phyloP scores from a whole-genome alignment of 176 grass and related monocot species.

The Avena atlantica region DNA sequence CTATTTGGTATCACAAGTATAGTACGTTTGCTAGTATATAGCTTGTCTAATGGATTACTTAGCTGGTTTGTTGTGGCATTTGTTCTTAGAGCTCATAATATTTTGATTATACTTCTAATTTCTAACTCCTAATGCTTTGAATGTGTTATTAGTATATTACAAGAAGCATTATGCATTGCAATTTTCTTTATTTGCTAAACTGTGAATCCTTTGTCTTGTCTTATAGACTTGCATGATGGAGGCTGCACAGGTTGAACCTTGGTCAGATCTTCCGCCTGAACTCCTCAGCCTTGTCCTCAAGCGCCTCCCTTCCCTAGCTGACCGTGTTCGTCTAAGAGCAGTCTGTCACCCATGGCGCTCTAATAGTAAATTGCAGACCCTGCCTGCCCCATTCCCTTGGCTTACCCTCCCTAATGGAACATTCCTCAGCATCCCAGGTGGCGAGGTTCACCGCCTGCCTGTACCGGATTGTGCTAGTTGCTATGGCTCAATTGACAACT shows the following conservation, averaged over 20 bases:
- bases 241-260: background rate
- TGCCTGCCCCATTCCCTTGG: conserved; percentile 17
- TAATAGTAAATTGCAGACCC: background rate
- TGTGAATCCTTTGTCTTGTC: background rate
- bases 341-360: conserved; percentile 21
- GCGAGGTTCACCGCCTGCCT: background rate
- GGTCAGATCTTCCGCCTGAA: conserved; percentile 1
- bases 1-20: background rate
- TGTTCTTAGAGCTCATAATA: background rate
- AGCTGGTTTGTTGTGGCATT: background rate
- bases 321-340: conserved; percentile 23
- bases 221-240: conserved; percentile 4
- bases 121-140: background rate
- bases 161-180: background rate
- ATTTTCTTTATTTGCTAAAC: background rate
- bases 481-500: background rate
- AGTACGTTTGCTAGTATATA: background rate
- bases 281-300: conserved; percentile 14
- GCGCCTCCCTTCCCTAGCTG: conserved; percentile 6
- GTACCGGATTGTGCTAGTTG: background rate
- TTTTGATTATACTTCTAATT: background rate
- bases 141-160: background rate
- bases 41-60: background rate
- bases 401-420: conserved; percentile 10
- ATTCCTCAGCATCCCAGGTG: conserved; percentile 14